phyloP scores from a whole-genome alignment of 768 basidiomycete genomes.

The Hemileccinum impolitum region DNA sequence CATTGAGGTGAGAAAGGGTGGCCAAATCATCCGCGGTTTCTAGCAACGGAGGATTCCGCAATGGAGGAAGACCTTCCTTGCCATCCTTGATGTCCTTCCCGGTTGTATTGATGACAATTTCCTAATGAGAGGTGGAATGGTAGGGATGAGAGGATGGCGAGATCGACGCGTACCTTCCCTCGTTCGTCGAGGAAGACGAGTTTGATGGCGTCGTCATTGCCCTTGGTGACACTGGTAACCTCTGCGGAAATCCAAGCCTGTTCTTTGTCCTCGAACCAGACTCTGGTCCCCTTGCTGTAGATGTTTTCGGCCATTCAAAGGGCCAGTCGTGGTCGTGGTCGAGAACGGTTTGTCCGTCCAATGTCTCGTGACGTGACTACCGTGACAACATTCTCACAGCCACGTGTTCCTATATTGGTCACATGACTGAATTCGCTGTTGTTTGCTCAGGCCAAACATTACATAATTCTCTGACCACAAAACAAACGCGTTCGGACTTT shows the following conservation, averaged over 20 bases:
- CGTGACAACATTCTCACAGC: slow-evolving; percentile 19
- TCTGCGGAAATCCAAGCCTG: slow-evolving; percentile 92
- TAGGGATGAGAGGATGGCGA: slow-evolving; percentile 1
- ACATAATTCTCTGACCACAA: not conserved
- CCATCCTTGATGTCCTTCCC: slow-evolving; percentile 77
- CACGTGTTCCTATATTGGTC: slow-evolving; percentile 13
- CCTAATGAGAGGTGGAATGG: slow-evolving; percentile 41
- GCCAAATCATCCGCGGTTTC: slow-evolving; percentile 98
- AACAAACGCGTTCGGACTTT: not conserved
- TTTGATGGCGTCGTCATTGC: slow-evolving; percentile 70
- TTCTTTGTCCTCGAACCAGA: slow-evolving; percentile 94
- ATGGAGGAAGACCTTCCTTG: slow-evolving; percentile 79
- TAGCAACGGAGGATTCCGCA: slow-evolving; percentile 93
- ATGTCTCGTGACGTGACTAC: slow-evolving; percentile 23
- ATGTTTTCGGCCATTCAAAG: slow-evolving; percentile 90
- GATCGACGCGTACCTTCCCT: slow-evolving; percentile 64
- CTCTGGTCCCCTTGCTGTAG: slow-evolving; percentile 85
- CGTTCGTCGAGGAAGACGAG: slow-evolving; percentile 87
- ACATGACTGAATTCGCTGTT: slow-evolving; percentile 8
- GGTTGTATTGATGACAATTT: slow-evolving; percentile 75
- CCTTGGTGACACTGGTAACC: slow-evolving; percentile 63
- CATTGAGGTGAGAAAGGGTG: slow-evolving; percentile 95
- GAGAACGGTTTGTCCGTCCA: slow-evolving; percentile 1
- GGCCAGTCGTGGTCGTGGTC: slow-evolving; percentile 25
- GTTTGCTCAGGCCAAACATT: slow-evolving; percentile 26